A percentile compares a stretch with the other conserved stretches of the same genome.
Evolutionary conservation across 2,329 filamentous ascomycete genomes (phyloP).

Genomic region (Nigrograna mackinnonii): DNA sequence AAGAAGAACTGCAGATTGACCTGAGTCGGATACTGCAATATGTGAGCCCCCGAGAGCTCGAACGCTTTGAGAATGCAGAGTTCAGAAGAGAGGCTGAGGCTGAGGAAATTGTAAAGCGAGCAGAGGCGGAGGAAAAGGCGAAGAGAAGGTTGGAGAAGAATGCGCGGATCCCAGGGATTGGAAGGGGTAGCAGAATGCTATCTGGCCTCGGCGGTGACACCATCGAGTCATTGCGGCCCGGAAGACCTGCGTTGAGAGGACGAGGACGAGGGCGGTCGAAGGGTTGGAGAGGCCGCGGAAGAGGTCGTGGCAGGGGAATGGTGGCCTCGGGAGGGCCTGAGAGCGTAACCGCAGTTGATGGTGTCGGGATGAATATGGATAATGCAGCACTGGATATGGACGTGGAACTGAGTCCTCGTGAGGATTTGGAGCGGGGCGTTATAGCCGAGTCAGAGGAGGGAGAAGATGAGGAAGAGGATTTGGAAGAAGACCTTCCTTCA

Average conservation of each 20-base stretch:
- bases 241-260: background rate
- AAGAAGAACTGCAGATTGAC: constrained; percentile 25
- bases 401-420: background rate
- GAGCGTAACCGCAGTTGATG: background rate
- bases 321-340: background rate
- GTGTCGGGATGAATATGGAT: background rate
- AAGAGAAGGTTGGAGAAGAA: constrained; percentile 26
- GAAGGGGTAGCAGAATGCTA: constrained; percentile 14
- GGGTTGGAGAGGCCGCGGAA: constrained; percentile 14
- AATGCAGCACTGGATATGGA: too few species aligned
- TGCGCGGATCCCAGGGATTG: constrained; percentile 12
- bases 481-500: background rate
- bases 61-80: constrained; percentile 36
- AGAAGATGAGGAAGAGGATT: constrained; percentile 8
- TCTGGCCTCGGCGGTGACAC: constrained; percentile 7
- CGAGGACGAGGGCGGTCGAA: constrained; percentile 12
- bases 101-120: constrained; percentile 19
- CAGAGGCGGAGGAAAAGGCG: constrained; percentile 23
- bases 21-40: constrained; percentile 31
- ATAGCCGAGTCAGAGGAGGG: constrained; percentile 17
- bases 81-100: constrained; percentile 30
- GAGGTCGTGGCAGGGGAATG: constrained; percentile 16
- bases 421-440: constrained; percentile 7
- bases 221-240: too few species aligned
- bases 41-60: constrained; percentile 31